These are phyloP conservation scores for Colletotrichum tofieldiae DNA, from an alignment of 2,329 filamentous ascomycete genomes.

Conservation along the genomic window DNA sequence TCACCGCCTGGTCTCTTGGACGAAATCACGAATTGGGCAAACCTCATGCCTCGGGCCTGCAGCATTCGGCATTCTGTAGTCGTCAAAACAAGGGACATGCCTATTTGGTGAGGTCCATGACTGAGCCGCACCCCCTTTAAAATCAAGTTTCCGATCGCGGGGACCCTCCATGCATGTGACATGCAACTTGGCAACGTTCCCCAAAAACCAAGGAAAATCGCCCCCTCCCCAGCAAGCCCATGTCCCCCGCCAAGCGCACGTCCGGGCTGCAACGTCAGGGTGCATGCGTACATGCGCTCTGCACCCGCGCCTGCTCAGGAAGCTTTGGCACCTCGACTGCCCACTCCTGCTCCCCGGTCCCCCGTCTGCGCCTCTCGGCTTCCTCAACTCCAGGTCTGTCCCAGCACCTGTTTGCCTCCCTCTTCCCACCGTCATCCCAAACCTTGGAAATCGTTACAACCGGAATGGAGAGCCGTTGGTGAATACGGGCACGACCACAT, in stretches of 20 bases:
- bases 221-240: constrained; percentile 15
- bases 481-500: constrained; percentile 19
- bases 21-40: neutral
- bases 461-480: constrained; percentile 28
- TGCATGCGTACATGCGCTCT: constrained; percentile 31
- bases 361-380: constrained; percentile 18
- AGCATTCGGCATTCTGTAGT: constrained; percentile 13
- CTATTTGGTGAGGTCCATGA: constrained; percentile 25
- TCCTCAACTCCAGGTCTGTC: neutral
- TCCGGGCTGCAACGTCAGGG: constrained; percentile 40
- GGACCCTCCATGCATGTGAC: constrained; percentile 41
- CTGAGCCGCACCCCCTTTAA: constrained; percentile 26
- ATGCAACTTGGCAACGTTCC: constrained; percentile 39
- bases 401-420: constrained; percentile 17
- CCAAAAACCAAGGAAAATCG: constrained; percentile 42
- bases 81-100: constrained; percentile 39
- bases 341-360: constrained; percentile 24
- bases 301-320: constrained; percentile 10
- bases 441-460: constrained; percentile 40
- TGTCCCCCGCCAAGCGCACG: constrained; percentile 39
- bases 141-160: constrained; percentile 40
- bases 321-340: constrained; percentile 13
- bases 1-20: neutral
- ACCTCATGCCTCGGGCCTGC: constrained; percentile 3
- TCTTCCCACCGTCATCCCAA: constrained; percentile 35